These are phyloP conservation scores for Brasilioporus rufonigricans DNA, from an alignment of 768 basidiomycete genomes.

Conservation along the genomic window DNA sequence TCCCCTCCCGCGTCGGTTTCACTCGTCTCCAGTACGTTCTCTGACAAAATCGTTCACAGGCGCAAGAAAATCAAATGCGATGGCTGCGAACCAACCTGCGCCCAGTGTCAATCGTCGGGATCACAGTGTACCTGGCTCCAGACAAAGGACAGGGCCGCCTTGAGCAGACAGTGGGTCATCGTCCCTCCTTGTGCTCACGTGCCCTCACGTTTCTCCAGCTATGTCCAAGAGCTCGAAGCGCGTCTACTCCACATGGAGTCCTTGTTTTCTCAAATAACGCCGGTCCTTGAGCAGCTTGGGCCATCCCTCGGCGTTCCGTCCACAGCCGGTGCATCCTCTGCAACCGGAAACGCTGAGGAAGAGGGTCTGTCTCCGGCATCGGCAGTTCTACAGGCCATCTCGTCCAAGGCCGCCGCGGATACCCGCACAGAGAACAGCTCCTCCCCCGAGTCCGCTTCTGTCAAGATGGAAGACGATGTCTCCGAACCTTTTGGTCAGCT, in stretches of 20 bases:
- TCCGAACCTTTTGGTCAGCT: conserved; percentile 85
- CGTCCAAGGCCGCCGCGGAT: conserved; percentile 37
- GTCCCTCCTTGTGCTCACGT: not conserved
- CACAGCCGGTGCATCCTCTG: conserved; percentile 32
- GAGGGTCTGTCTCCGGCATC: conserved; percentile 25
- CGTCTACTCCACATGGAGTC: conserved; percentile 86
- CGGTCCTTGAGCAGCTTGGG: conserved; percentile 71
- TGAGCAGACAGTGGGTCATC: conserved; percentile 79
- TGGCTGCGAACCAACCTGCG: conserved; percentile 82
- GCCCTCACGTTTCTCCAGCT: conserved; percentile 44
- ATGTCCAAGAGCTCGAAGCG: conserved; percentile 90
- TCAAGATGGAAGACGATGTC: conserved; percentile 62
- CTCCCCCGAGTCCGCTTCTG: conserved; percentile 32
- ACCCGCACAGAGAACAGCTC: conserved; percentile 32
- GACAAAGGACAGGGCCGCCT: conserved; percentile 86
- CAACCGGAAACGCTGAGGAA: conserved; percentile 13
- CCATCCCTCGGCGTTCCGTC: conserved; percentile 47
- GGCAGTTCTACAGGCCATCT: conserved; percentile 35
- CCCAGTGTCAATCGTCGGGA: conserved; percentile 72
- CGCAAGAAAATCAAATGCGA: conserved; percentile 95
- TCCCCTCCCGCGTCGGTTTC: conserved; percentile 5
- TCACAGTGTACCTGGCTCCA: conserved; percentile 87
- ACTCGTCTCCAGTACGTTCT: conserved; percentile 14
- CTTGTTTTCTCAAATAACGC: conserved; percentile 79
- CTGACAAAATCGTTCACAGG: conserved; percentile 38